Base-by-base conservation (phyloP, 495 filamentous ascomycete species). In the Penicillium cosmopolitanum region DNA sequence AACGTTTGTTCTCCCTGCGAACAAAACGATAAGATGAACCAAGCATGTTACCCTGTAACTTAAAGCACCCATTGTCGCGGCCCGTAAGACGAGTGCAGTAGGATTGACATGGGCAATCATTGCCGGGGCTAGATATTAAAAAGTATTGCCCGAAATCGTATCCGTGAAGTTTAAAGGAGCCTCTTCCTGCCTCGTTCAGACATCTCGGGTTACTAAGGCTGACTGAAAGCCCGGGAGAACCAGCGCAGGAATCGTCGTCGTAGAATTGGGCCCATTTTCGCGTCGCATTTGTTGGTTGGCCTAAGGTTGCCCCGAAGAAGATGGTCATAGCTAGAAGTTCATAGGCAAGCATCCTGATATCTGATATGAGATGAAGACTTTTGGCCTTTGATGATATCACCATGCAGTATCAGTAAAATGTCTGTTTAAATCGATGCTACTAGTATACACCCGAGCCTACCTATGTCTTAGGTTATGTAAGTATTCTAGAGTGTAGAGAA, bases 191-290 rank as follows among this genome's bases (percentile, higher is more conserved):
- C 16, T 44, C 42, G 9, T 44, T 44, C 42, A 44, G 16, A 19
- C 42, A 44, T 44, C 42, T 15, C n/a, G 42, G 42, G 16, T 44
- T 44, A 16, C 6, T 16, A 7, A 44, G 42, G 16, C 42, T 44
- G 16, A 44, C 42, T 8, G 42, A 44, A n/a, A 44, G 16, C 16
- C 42, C 42, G 10, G 16, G 42, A 16, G 12, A n/a, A 16, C n/a
- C 42, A 18, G 1, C 5, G 16, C 42, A 44, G 16, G 42, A 44
- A 44, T 44, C 42, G 42, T 44, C 42, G 16, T 44, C 42, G 42
- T 44, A 44, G n/a, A 44, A 44, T 44, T 44, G 42, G 16, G 42
- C 42, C 42, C 42, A 44, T 44, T 44, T 44, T 44, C 12, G 7
- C 7, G 42, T 44, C 2, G 16, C 2, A n/a, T 44, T 44, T 16